Conservation (phyloP, 768 basidiomycete genomes). For the Rhizopogon vinicolor region DNA sequence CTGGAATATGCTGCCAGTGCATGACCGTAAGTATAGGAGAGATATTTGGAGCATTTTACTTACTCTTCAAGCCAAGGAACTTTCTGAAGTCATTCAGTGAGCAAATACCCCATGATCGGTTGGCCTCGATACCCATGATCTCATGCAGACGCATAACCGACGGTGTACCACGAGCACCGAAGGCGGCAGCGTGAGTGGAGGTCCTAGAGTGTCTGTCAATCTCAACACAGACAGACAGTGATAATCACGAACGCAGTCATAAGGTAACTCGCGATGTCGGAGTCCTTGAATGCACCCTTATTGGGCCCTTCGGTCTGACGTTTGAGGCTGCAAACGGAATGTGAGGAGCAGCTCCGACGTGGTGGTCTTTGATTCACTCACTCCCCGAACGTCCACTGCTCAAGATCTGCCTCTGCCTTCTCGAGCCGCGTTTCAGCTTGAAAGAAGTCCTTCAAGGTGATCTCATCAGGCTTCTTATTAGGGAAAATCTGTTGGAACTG, state of each 20-base stretch:
- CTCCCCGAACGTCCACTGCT: constrained; percentile 67
- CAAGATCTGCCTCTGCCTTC: constrained; percentile 38
- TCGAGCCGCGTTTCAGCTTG: constrained; percentile 35
- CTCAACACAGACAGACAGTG: neutral
- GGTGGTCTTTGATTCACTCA: constrained; percentile 22
- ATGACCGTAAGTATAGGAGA: neutral
- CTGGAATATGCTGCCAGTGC: constrained; percentile 47
- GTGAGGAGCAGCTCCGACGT: neutral
- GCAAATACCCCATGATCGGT: constrained; percentile 76
- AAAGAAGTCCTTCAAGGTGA: constrained; percentile 50
- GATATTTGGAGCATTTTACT: constrained; percentile 9
- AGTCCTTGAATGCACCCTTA: constrained; percentile 51
- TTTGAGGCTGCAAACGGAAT: constrained; percentile 37
- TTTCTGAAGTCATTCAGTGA: constrained; percentile 82
- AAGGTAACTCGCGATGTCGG: constrained; percentile 61
- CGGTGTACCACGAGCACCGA: constrained; percentile 76
- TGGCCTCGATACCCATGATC: constrained; percentile 80
- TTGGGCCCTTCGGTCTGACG: constrained; percentile 49
- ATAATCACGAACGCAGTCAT: constrained; percentile 55
- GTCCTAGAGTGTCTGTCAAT: constrained; percentile 38
- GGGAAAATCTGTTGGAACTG: constrained; percentile 54
- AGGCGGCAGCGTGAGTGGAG: constrained; percentile 65
- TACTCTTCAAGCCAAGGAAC: constrained; percentile 77
- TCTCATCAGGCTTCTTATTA: constrained; percentile 42
- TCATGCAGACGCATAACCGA: constrained; percentile 70